Evolutionary conservation across 23 red algal species (phyloP), one percentile per base, ranked within the genome.

Genomic region (Cyanidioschyzon merolae): DNA sequence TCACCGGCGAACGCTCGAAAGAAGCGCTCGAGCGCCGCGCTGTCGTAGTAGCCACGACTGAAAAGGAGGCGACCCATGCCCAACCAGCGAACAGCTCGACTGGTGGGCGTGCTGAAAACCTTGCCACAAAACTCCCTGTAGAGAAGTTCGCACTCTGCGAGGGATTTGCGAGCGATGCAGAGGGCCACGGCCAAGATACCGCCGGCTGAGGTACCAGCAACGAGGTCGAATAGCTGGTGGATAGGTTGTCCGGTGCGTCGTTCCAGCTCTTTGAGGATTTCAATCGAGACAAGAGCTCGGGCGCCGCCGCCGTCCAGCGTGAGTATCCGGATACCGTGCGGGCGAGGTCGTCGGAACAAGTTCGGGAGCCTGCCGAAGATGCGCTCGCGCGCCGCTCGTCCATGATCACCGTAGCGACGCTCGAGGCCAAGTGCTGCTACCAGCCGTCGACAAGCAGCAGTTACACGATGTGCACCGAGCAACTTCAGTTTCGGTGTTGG

Each of bases 271-370:
- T 67, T 50, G 39, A 86, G 39, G 36, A 86, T 74, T 40, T 79
- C 51, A 30, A 86, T 58, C 1, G 83, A 40, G 1, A 82, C 38
- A 26, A 86, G 51, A 1, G 83, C 83, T 1, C 83, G 75, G n/a
- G 76, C 80, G 30, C 83, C 83, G 77, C 83, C 83, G 27, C 83
- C 83, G 45, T 86, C 83, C 16, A 86, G 24, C 2, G 83, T 58
- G 36, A 86, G 41, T 21, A 86, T 34, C 57, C 83, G 76, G 7
- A 86, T 45, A 27, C 76, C 76, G 36, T 77, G 75, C 1, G 58
- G 37, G 54, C 39, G 24, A 35, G n/a, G n/a, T 7, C 63, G 63
- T 32, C 63, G 63, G 7, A 71, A 35, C 29, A 25, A 15, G 21
- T 71, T 25, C 16, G 63, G 63, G 7, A 71, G 29, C n/a, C 12